Conservation (phyloP, 371 early-diverging fungal genomes). For the Actinomortierella ambigua region DNA sequence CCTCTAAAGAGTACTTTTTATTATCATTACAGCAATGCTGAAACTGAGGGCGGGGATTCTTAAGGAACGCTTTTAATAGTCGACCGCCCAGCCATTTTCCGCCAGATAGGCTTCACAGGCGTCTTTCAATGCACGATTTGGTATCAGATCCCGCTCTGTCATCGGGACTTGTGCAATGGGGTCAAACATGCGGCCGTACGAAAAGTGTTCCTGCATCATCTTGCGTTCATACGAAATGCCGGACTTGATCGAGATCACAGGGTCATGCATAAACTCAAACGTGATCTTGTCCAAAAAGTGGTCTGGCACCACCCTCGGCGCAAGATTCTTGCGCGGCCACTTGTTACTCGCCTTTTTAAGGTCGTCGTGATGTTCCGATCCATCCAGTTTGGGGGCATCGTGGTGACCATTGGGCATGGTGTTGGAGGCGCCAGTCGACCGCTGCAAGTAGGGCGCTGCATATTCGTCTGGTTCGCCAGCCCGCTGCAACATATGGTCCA, state of each 20-base stretch:
- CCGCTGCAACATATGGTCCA: slow-evolving; percentile 23
- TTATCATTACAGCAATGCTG: too few relatives aligned
- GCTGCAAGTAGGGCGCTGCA: slow-evolving; percentile 15
- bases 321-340: not conserved
- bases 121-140: slow-evolving; percentile 76
- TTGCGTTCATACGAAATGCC: slow-evolving; percentile 75
- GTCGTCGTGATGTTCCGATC: slow-evolving; percentile 9
- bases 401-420: not conserved
- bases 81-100: slow-evolving; percentile 66
- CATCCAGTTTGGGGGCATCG: slow-evolving; percentile 14
- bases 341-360: not conserved
- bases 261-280: slow-evolving; percentile 52
- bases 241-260: slow-evolving; percentile 56
- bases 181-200: slow-evolving; percentile 76
- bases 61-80: slow-evolving; percentile 13
- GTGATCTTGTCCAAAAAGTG: slow-evolving; percentile 43
- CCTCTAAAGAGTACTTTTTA: too few relatives aligned
- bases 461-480: slow-evolving; percentile 19
- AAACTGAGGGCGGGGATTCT: too few relatives aligned
- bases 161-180: slow-evolving; percentile 73
- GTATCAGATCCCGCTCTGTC: slow-evolving; percentile 66
- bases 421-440: slow-evolving; percentile 3
- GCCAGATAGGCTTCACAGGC: slow-evolving; percentile 65
- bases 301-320: slow-evolving; percentile 33
- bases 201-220: slow-evolving; percentile 72